Evolutionary conservation across 1,284 basidiomycete genomes (phyloP).

Genomic region (Rhodotorula sp.): DNA sequence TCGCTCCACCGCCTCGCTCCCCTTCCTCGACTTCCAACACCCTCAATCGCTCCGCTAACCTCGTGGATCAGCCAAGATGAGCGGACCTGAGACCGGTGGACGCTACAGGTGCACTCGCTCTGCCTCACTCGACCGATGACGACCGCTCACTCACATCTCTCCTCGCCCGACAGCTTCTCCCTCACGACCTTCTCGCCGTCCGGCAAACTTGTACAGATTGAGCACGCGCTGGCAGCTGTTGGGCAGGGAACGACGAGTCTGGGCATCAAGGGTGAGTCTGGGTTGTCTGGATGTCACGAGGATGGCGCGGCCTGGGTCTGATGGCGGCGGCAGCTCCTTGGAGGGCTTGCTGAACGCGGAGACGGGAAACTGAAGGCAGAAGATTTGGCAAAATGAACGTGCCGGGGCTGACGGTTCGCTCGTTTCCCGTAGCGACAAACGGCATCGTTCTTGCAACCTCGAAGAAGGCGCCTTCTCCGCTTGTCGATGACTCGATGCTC

Average conservation of each 20-base stretch:
- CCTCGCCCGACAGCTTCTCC: constrained; percentile 63
- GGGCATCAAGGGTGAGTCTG: constrained; percentile 90
- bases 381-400: too few relatives aligned
- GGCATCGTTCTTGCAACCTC: constrained; percentile 99
- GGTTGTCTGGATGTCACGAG: not conserved
- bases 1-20: not conserved
- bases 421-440: constrained; percentile 73
- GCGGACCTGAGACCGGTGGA: constrained; percentile 23
- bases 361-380: too few relatives aligned
- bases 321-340: too few relatives aligned
- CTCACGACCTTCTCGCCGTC: constrained; percentile 98
- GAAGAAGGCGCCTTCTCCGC: constrained; percentile 95
- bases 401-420: too few relatives aligned
- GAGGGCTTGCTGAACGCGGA: too few relatives aligned
- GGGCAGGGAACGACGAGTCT: constrained; percentile 94
- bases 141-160: not conserved
- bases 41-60: not conserved
- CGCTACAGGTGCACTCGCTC: constrained; percentile 26
- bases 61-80: not conserved
- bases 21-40: not conserved
- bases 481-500: constrained; percentile 95
- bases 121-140: not conserved
- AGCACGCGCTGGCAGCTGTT: constrained; percentile 97
- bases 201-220: constrained; percentile 92
- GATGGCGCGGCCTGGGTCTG: not conserved